A percentile compares a stretch with the other conserved stretches of the same genome.
phyloP scores from a whole-genome alignment of 148 eudicot species.

The Camellia granthamiana region DNA sequence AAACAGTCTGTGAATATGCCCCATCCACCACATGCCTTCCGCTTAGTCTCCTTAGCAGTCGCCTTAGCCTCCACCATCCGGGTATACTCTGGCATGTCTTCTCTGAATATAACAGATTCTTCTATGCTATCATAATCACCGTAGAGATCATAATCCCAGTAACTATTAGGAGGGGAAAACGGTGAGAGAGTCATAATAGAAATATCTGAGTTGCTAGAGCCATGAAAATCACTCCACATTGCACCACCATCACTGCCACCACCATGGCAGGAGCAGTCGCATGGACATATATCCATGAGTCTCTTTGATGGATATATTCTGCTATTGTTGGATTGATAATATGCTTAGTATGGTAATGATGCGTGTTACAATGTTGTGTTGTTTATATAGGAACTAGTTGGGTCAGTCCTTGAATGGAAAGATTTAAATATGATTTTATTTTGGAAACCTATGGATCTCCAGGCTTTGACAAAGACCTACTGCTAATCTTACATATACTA shows the following conservation, averaged over 20 bases:
- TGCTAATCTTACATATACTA: no score
- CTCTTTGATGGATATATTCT: no score
- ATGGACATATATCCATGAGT: no score
- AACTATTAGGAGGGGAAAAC: background rate
- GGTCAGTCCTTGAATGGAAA: no score
- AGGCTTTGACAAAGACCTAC: no score
- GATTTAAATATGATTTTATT: no score
- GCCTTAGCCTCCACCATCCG: background rate
- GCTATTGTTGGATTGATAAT: no score
- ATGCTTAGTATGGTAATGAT: no score
- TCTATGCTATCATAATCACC: background rate
- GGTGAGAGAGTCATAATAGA: background rate
- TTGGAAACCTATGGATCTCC: no score
- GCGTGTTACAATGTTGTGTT: no score
- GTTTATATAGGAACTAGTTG: no score
- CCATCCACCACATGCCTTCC: background rate
- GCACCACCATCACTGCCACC: background rate
- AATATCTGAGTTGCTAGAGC: background rate
- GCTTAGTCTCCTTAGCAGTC: background rate
- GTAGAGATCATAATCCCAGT: background rate
- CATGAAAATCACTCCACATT: background rate
- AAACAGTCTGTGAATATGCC: background rate
- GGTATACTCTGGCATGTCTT: background rate
- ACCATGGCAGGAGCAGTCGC: no score
- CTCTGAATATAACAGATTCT: background rate